A percentile compares a stretch with the other conserved stretches of the same genome.
These are phyloP conservation scores for Calocera cornea DNA, from an alignment of 768 basidiomycete genomes.

Conservation along the genomic window DNA sequence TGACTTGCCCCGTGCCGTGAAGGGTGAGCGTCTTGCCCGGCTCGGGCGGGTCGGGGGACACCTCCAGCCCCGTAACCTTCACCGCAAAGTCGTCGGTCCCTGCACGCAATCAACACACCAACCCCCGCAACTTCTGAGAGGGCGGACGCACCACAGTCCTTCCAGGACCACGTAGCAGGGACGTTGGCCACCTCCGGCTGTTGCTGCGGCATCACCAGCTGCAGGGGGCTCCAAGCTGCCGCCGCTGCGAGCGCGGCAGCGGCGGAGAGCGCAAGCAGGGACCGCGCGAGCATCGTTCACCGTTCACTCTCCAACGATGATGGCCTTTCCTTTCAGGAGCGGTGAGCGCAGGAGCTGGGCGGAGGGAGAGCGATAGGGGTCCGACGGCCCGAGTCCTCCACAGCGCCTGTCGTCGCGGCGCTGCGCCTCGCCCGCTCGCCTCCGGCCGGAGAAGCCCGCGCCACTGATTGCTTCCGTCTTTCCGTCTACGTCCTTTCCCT, in stretches of 20 bases:
- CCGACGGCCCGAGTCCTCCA: background rate
- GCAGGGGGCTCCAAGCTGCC: background rate
- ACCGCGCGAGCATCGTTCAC: background rate
- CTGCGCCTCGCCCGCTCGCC: background rate
- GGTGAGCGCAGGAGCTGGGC: too few species aligned
- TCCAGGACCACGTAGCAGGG: constrained; percentile 18
- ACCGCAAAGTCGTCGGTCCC: constrained; percentile 22
- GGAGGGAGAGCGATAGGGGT: background rate
- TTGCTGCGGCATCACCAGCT: background rate
- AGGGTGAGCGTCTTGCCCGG: constrained; percentile 81
- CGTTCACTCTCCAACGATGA: background rate
- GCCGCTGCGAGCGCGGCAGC: background rate
- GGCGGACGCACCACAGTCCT: constrained; percentile 20
- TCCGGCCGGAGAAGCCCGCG: background rate
- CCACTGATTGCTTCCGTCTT: background rate
- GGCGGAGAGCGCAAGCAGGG: background rate
- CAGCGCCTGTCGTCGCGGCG: background rate
- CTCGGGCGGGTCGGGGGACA: constrained; percentile 78
- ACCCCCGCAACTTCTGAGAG: background rate
- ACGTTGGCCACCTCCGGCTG: constrained; percentile 14
- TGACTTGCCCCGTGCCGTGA: constrained; percentile 49
- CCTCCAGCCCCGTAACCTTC: constrained; percentile 52
- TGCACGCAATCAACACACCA: background rate
- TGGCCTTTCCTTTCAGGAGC: too few species aligned
- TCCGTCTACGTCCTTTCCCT: background rate